phyloP scores from a whole-genome alignment of 202 grass and related monocot species.

The Panicum hallii region DNA sequence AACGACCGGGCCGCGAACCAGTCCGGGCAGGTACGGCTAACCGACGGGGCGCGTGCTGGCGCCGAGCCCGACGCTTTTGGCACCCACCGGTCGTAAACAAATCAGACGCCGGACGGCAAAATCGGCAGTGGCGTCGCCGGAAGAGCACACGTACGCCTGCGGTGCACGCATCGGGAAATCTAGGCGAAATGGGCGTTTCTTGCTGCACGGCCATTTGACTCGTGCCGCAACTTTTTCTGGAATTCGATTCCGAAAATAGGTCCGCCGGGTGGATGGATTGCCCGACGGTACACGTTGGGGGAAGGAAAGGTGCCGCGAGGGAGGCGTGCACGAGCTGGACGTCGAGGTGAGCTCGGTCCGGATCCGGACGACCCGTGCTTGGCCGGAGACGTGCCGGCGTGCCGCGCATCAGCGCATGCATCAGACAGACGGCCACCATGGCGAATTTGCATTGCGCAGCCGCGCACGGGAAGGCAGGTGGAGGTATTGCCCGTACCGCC shows the following conservation, averaged over 20 bases:
- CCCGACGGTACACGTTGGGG: background rate
- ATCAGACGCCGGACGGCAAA: background rate
- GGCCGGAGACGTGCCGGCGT: background rate
- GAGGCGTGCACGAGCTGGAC: background rate
- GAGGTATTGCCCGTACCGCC: background rate
- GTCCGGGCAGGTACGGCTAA: conserved; percentile 26
- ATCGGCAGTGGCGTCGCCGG: background rate
- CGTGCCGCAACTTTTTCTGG: background rate
- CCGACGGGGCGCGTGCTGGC: conserved; percentile 18
- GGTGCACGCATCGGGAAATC: background rate
- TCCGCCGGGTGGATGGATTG: background rate
- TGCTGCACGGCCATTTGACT: conserved; percentile 30
- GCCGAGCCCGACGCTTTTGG: conserved; percentile 18
- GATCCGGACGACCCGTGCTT: too few relatives aligned
- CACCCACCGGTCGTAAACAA: conserved; percentile 25
- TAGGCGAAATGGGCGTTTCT: conserved; percentile 33
- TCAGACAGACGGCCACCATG: background rate
- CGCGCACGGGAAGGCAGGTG: too few relatives aligned
- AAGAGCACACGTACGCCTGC: background rate
- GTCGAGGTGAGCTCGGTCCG: too few relatives aligned
- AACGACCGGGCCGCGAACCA: conserved; percentile 21
- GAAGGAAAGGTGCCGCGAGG: background rate
- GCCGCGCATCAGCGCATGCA: background rate
- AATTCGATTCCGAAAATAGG: background rate
- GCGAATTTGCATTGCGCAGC: background rate